Conservation (phyloP, 805 yeast genomes). For the Candida wancherniae region DNA sequence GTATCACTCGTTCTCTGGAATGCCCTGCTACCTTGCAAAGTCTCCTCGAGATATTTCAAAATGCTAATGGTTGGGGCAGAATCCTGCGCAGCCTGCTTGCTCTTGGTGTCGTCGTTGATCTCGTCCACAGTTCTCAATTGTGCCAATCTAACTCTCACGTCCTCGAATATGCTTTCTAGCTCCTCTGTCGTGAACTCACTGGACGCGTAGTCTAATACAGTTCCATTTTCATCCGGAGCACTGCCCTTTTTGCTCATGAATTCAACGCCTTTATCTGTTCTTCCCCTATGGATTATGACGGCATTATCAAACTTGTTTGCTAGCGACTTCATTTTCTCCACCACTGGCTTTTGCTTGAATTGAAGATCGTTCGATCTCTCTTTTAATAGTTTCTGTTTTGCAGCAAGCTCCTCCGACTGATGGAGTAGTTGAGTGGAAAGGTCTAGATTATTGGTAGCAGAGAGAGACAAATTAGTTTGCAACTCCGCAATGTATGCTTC, state of each 20-base stretch:
- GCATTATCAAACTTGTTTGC: constrained; percentile 20
- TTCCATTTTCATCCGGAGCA: constrained; percentile 4
- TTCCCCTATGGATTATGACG: constrained; percentile 9
- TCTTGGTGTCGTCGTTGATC: constrained; percentile 3
- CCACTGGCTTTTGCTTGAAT: constrained; percentile 30
- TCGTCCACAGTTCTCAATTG: constrained; percentile 15
- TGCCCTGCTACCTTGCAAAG: constrained; percentile 18
- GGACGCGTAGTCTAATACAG: constrained; percentile 4
- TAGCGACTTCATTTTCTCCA: constrained; percentile 30
- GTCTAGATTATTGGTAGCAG: constrained; percentile 8
- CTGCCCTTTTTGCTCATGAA: constrained; percentile 3
- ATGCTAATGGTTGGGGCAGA: constrained; percentile 13
- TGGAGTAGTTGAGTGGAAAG: constrained; percentile 19
- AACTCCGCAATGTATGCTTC: constrained; percentile 22
- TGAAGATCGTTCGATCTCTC: constrained; percentile 23
- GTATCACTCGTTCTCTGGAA: constrained; percentile 19
- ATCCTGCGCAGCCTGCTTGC: background rate
- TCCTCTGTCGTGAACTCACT: constrained; percentile 18
- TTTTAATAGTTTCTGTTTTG: constrained; percentile 12
- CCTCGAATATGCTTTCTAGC: constrained; percentile 18
- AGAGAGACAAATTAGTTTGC: constrained; percentile 16
- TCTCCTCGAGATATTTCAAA: constrained; percentile 17
- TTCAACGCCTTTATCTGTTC: background rate
- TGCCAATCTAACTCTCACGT: constrained; percentile 16
- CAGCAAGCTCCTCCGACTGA: constrained; percentile 19